Base-by-base conservation (phyloP, 208 protist species). In the Leptomonas pyrrhocoris region DNA sequence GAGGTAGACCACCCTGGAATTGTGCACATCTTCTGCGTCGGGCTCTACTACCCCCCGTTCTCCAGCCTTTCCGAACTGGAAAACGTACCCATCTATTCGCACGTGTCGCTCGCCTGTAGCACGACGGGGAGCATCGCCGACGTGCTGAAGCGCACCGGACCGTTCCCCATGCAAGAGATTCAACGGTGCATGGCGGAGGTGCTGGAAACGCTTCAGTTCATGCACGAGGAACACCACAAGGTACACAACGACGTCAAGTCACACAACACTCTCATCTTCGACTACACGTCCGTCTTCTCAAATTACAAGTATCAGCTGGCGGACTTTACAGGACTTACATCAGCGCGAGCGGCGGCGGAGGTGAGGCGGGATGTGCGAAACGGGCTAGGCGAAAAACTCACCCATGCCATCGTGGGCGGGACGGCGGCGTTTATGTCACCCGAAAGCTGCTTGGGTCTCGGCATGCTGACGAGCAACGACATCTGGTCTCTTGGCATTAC, bases 241-340 rank as follows among this genome's bases (percentile, higher is more conserved):
- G 86, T 90, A 2, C 90, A 96, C 80, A 93, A 93, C 55, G 91
- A 96, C 56, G 43, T 96, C 18, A 96, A 96, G 64, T 86, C 91
- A 15, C 87, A 85, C 31, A 96, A 96, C 63, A 90, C 94, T 73
- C 65, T 96, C 2, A 42, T 93, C 38, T 86, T 85, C 21, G 73
- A 74, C 23, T 21, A 50, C 0, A n/a, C 60, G 6, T 59, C 27
- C 11, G 18, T 28, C 40, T 68, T 61, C 30, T 67, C 40, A 7
- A 45, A 71, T 34, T 68, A 61, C 27, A 61, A 62, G 23, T 92
- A 86, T 67, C 92, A 93, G 50, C 68, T 95, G 12, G 62, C 77
- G 18, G 90, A 95, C 62, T 78, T 93, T 40, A 77, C 79, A 3
- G 50, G 65, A 25, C 15, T 81, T 34, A 31, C 36, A 4, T 18